These are phyloP conservation scores for Fagus crenata DNA, from an alignment of 306 rosid genomes.

Conservation along the genomic window DNA sequence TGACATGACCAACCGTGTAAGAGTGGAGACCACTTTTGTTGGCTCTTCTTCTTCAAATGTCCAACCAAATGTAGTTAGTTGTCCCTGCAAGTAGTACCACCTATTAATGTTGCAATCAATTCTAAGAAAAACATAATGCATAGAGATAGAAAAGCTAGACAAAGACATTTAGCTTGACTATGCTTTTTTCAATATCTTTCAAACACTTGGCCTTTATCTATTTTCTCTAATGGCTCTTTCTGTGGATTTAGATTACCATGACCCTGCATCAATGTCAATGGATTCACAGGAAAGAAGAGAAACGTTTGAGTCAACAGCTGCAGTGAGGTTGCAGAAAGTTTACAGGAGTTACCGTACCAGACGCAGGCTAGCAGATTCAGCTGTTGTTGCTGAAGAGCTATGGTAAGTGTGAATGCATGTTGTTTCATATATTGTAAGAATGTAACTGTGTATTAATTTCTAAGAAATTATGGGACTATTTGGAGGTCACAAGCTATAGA, in stretches of 20 bases:
- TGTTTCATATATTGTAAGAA: neutral
- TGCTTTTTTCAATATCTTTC: constrained; percentile 7
- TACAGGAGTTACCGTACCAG: constrained; percentile 44
- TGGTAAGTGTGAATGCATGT: constrained; percentile 16
- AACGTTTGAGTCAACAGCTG: constrained; percentile 26
- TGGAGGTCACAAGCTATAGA: constrained; percentile 38
- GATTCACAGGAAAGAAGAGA: neutral
- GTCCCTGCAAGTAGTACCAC: constrained; percentile 11
- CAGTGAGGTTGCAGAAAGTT: constrained; percentile 51
- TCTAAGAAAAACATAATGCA: neutral
- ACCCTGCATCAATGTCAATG: neutral
- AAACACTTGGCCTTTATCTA: neutral
- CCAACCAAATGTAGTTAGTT: constrained; percentile 12
- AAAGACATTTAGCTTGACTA: neutral
- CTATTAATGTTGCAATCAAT: constrained; percentile 23
- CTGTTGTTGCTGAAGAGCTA: constrained; percentile 41
- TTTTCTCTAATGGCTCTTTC: neutral
- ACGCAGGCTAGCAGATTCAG: constrained; percentile 46
- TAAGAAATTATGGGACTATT: neutral
- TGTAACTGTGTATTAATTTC: neutral
- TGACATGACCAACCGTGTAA: constrained; percentile 4
- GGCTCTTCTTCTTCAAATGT: neutral
- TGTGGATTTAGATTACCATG: neutral
- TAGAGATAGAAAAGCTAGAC: neutral
- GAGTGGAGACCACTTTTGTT: constrained; percentile 37